Evolutionary conservation across 2,329 filamentous ascomycete genomes (phyloP), one percentile per base, ranked within the genome.

Genomic region (Verticillium nonalfalfae): DNA sequence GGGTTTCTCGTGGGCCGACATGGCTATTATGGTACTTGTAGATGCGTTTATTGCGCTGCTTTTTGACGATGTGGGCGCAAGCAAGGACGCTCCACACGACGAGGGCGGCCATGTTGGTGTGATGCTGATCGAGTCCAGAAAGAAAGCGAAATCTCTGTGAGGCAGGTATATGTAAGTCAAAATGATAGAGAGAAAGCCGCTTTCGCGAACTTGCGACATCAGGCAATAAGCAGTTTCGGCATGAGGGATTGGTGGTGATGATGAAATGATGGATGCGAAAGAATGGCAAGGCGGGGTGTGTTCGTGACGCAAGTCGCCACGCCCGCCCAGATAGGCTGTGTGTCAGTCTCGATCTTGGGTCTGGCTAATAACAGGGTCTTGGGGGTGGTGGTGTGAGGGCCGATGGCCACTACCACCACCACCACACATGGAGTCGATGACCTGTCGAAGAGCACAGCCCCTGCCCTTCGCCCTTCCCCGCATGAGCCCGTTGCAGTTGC

Each of bases 271-370:
- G 7, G 45, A 26, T 50, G 26, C 26, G 2, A 26, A 26, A 9
- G 18, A 50, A 50, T 26, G 45, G 9, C 7, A 21, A 26, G n/a
- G 9, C 7, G 35, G 56, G 35, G 18, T n/a, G 31, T 10, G n/a
- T n/a, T 40, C 56, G 56, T 58, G 56, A 58, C 56, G 56, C 56
- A 58, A 58, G n/a, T 58, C 36, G 56, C 56, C 56, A 58, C 56
- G 56, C 56, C 18, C 11, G 45, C 45, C 45, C 45, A 50, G n/a
- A 36, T 3, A 21, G 45, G 21, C 18, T 7, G 45, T 18, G 45
- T n/a, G 18, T 4, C 45, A 13, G 45, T 18, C 45, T 26, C 21
- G n/a, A 50, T 21, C 45, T 50, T 50, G 45, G n/a, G 39, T 26
- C 4, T 26, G 26, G 26, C 26, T 1, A 4, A 26, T 26, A 26